phyloP scores from a whole-genome alignment of 768 basidiomycete species.

The Crassisporium funariophilum region DNA sequence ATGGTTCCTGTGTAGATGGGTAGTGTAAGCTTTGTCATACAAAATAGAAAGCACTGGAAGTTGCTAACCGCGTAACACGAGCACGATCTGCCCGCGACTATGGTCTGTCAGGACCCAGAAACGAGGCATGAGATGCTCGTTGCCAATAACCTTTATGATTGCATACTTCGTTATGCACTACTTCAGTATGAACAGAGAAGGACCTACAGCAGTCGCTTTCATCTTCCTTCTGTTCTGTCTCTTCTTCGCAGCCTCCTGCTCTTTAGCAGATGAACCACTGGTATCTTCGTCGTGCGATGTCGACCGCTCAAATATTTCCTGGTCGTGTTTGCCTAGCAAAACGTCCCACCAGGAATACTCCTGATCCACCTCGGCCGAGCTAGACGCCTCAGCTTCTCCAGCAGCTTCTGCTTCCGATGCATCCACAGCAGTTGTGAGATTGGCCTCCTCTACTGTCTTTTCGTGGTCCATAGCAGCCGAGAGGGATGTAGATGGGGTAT shows the following conservation, averaged over 20 bases:
- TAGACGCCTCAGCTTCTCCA: conserved; percentile 37
- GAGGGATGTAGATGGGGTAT: conserved; percentile 22
- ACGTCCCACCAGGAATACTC: conserved; percentile 85
- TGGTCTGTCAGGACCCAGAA: conserved; percentile 90
- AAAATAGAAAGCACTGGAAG: neutral
- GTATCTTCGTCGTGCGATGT: conserved; percentile 33
- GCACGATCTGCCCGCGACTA: conserved; percentile 68
- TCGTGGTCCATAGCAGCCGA: conserved; percentile 35
- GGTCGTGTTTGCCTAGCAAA: conserved; percentile 76
- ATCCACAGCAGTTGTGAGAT: conserved; percentile 65
- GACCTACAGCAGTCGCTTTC: conserved; percentile 53
- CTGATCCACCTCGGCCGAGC: conserved; percentile 31
- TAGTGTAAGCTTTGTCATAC: neutral
- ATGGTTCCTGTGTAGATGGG: conserved; percentile 59
- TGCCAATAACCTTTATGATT: conserved; percentile 60
- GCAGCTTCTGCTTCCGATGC: conserved; percentile 70
- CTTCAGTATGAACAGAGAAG: no score
- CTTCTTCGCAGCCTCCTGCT: conserved; percentile 17
- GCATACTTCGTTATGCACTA: no score
- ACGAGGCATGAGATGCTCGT: conserved; percentile 73
- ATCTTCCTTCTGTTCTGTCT: conserved; percentile 42
- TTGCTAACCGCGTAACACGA: conserved; percentile 64
- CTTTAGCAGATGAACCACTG: conserved; percentile 7
- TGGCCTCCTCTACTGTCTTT: conserved; percentile 58
- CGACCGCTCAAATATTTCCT: conserved; percentile 78